These are phyloP conservation scores for Aspergillus sergii DNA, from an alignment of 2,329 filamentous ascomycete genomes.

Conservation along the genomic window DNA sequence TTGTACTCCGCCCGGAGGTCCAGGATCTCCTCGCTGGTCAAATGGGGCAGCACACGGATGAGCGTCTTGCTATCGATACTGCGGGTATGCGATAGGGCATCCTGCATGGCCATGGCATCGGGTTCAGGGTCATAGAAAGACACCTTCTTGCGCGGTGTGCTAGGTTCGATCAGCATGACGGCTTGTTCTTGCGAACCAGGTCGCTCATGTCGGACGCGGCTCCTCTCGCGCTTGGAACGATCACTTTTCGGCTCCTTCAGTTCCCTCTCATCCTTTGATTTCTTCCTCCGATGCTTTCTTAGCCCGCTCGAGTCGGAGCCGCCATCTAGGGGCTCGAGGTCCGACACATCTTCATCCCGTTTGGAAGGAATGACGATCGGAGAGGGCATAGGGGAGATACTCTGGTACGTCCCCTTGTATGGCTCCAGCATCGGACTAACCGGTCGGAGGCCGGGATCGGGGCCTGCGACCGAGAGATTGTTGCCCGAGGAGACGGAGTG, in stretches of 20 bases:
- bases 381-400: conserved; percentile 91
- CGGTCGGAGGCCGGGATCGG: conserved; percentile 57
- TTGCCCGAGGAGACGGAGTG: conserved; percentile 43
- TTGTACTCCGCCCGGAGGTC: conserved; percentile 90
- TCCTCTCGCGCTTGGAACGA: conserved; percentile 25
- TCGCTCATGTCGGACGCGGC: conserved; percentile 28
- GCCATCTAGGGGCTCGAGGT: conserved; percentile 49
- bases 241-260: conserved; percentile 32
- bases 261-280: conserved; percentile 34
- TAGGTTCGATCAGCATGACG: conserved; percentile 48
- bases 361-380: conserved; percentile 65
- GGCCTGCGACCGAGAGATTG: conserved; percentile 40
- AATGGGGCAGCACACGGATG: conserved; percentile 78
- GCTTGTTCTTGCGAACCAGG: conserved; percentile 37
- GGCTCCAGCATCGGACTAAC: conserved; percentile 86
- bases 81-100: conserved; percentile 69
- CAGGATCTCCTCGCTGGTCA: conserved; percentile 86
- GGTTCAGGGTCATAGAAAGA: conserved; percentile 81
- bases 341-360: conserved; percentile 56
- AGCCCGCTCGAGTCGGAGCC: conserved; percentile 31
- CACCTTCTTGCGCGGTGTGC: conserved; percentile 60
- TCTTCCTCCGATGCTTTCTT: conserved; percentile 30
- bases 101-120: conserved; percentile 75
- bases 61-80: conserved; percentile 71
- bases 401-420: conserved; percentile 92